A percentile compares a stretch with the other conserved stretches of the same genome.
Conservation (phyloP, 225 moss, liverwort and hornwort genomes). For the Sphagnum contortum region DNA sequence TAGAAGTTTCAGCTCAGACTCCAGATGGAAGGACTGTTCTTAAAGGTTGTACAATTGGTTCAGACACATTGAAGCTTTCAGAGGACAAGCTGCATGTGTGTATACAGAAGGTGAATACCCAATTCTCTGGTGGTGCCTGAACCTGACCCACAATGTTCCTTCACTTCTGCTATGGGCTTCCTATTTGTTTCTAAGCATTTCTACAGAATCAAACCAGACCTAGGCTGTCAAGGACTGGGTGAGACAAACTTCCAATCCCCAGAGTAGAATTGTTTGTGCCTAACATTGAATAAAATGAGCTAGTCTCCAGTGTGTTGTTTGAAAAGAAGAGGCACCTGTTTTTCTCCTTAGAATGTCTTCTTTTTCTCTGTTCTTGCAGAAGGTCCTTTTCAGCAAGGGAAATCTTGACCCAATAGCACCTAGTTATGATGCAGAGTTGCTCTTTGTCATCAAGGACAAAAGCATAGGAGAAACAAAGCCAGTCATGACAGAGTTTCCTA, state of each 20-base stretch:
- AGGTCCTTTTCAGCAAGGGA: conserved; percentile 20
- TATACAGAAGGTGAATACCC: conserved; percentile 13
- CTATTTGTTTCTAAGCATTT: no score
- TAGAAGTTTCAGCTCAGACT: conserved; percentile 28
- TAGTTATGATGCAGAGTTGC: conserved; percentile 10
- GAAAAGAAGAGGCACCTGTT: no score
- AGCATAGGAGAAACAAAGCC: neutral
- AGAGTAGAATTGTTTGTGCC: no score
- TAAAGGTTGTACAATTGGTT: conserved; percentile 5
- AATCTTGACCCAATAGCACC: conserved; percentile 14
- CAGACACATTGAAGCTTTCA: conserved; percentile 12
- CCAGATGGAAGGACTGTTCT: conserved; percentile 16
- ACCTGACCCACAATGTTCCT: no score
- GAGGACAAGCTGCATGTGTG: conserved; percentile 12
- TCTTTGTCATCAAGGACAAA: conserved; percentile 11
- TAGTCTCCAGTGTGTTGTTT: no score
- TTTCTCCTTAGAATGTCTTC: no score
- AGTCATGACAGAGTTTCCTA: no score
- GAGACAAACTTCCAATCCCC: neutral
- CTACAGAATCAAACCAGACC: no score
- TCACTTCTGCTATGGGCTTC: no score
- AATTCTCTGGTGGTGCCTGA: no score
- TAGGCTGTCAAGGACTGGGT: neutral
- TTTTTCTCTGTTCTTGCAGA: conserved; percentile 12
- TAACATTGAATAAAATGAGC: no score